Evolutionary conservation across 495 filamentous ascomycete genomes (phyloP).

Genomic region (Beverwykella pulmonaria): DNA sequence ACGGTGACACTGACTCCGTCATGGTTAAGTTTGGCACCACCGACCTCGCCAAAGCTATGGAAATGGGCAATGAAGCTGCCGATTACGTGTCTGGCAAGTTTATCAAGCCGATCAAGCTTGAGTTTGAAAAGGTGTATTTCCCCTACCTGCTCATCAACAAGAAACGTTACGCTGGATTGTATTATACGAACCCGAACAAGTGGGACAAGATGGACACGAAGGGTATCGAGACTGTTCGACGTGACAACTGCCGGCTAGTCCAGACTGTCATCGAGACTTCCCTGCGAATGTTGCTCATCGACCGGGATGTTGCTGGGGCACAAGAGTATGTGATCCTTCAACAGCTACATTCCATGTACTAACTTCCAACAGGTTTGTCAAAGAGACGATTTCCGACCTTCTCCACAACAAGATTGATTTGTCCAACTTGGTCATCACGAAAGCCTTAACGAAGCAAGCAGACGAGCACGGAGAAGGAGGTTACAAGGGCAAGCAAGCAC

Average conservation of each 20-base stretch:
- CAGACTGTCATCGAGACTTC: constrained; percentile 98
- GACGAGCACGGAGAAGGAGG: constrained; percentile 43
- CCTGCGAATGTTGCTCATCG: constrained; percentile 91
- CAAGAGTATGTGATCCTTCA: constrained; percentile 72
- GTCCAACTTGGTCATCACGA: constrained; percentile 99
- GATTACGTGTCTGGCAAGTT: constrained; percentile 88
- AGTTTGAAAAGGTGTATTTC: constrained; percentile 99
- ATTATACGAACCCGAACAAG: constrained; percentile 93
- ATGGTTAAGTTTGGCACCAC: constrained; percentile 98
- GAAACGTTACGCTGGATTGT: constrained; percentile 96
- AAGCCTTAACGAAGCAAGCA: constrained; percentile 77
- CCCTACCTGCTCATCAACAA: constrained; percentile 99
- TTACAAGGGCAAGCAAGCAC: constrained; percentile 89
- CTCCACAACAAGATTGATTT: constrained; percentile 98
- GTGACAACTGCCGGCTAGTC: constrained; percentile 94
- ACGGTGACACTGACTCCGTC: constrained; percentile 98
- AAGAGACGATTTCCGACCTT: constrained; percentile 91
- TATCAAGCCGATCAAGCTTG: constrained; percentile 93
- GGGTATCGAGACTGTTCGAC: constrained; percentile 95
- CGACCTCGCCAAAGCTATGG: constrained; percentile 86
- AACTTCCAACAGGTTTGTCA: constrained; percentile 74
- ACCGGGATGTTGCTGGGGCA: constrained; percentile 81
- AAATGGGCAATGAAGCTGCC: constrained; percentile 87
- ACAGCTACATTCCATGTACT: background rate
- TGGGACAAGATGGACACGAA: constrained; percentile 99